Evolutionary conservation across 108 stramenopile genomes (phyloP).

Genomic region (Cyclotella kingstonii): DNA sequence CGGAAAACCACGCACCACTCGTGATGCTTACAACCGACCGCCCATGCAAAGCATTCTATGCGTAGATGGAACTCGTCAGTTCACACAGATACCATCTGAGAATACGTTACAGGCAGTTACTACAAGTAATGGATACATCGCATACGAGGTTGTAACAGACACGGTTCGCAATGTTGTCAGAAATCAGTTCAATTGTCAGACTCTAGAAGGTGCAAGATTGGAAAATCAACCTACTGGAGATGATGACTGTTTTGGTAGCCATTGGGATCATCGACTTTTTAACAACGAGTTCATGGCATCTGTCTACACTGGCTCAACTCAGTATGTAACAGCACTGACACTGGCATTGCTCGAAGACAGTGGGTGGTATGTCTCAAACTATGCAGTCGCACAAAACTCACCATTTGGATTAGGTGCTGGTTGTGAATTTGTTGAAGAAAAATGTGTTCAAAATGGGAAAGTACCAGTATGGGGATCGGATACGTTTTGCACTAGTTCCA

Average conservation of each 20-base stretch:
- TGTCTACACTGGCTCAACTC: constrained; percentile 37
- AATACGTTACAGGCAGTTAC: constrained; percentile 14
- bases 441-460: constrained; percentile 41
- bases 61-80: constrained; percentile 22
- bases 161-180: constrained; percentile 54
- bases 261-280: constrained; percentile 53
- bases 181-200: constrained; percentile 55
- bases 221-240: constrained; percentile 50
- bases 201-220: constrained; percentile 49
- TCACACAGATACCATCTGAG: constrained; percentile 16
- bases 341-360: constrained; percentile 54
- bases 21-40: constrained; percentile 28
- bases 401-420: constrained; percentile 54
- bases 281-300: constrained; percentile 51
- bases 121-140: constrained; percentile 36
- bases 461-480: constrained; percentile 37
- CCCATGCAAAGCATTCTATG: constrained; percentile 23
- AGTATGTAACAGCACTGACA: constrained; percentile 50
- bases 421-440: constrained; percentile 49
- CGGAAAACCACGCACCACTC: constrained; percentile 38
- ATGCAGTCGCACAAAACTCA: constrained; percentile 32
- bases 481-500: constrained; percentile 25
- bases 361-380: constrained; percentile 55
- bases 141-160: constrained; percentile 48
- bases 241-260: constrained; percentile 45